Conservation (phyloP, 495 filamentous ascomycete genomes). For the Talaromyces stipitatus region DNA sequence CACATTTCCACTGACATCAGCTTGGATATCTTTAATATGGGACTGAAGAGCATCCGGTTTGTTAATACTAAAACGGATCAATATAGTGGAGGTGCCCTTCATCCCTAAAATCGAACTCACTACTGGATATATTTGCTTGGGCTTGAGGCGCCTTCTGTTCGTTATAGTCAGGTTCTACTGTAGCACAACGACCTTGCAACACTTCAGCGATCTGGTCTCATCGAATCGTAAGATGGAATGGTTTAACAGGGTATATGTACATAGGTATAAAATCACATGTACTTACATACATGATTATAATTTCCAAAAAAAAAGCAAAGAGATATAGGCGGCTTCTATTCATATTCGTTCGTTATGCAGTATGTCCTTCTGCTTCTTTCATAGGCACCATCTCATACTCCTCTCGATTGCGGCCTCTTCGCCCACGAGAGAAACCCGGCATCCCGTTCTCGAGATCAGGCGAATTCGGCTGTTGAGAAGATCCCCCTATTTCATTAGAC, state of each 20-base stretch:
- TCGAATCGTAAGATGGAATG: no score
- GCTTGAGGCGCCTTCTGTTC: no score
- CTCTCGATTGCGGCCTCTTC: conserved; percentile 35
- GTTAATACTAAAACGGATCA: no score
- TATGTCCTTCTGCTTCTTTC: conserved; percentile 34
- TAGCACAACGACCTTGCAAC: no score
- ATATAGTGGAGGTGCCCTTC: no score
- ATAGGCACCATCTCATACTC: conserved; percentile 79
- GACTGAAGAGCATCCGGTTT: no score
- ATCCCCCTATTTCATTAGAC: conserved; percentile 13
- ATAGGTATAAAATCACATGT: background rate
- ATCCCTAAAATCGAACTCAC: no score
- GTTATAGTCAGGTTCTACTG: no score
- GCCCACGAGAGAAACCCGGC: conserved; percentile 21
- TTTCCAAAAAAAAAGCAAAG: background rate
- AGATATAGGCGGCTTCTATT: background rate
- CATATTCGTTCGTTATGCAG: conserved; percentile 2
- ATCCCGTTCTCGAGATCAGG: conserved; percentile 10
- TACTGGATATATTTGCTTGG: no score
- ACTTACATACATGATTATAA: background rate
- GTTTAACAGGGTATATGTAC: conserved; percentile 4
- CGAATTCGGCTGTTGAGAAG: conserved; percentile 15
- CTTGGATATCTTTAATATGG: no score
- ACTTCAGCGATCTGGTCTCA: no score
- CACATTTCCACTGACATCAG: no score